Percentiles rank a stretch among this genome's conserved stretches.
Conservation (phyloP, 1,284 basidiomycete species). For the Ustilago nuda region DNA sequence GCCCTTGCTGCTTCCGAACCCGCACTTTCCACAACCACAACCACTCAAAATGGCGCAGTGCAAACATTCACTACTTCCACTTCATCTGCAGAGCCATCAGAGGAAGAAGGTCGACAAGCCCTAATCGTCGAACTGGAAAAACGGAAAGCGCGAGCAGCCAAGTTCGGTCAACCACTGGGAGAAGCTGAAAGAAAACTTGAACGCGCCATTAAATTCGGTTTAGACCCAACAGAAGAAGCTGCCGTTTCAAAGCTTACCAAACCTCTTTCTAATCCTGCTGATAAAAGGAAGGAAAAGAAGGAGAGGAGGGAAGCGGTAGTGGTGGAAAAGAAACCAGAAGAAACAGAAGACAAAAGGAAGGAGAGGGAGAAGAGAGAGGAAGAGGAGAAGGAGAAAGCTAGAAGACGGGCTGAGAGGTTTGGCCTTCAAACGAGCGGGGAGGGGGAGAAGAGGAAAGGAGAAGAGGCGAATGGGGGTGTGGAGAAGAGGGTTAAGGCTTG, state of each 20-base stretch:
- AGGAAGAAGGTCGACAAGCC: slow-evolving; percentile 45
- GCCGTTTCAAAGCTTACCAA: slow-evolving; percentile 33
- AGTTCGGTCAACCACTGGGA: slow-evolving; percentile 59
- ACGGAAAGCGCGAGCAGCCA: slow-evolving; percentile 60
- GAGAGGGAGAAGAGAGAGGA: slow-evolving; percentile 24
- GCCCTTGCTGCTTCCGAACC: slow-evolving; percentile 4
- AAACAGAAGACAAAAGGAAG: slow-evolving; percentile 48
- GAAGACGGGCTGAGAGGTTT: slow-evolving; percentile 59
- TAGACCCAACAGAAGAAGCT: slow-evolving; percentile 41
- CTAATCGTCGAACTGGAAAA: slow-evolving; percentile 62
- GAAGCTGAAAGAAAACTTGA: slow-evolving; percentile 62
- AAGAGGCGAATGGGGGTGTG: slow-evolving; percentile 7
- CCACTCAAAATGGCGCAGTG: neutral
- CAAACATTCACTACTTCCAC: neutral
- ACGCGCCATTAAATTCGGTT: slow-evolving; percentile 62
- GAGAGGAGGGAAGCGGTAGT: no score
- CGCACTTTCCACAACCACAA: neutral
- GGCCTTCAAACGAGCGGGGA: slow-evolving; percentile 31
- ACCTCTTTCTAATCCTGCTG: slow-evolving; percentile 17
- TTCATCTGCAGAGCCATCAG: neutral
- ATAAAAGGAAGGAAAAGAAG: neutral
- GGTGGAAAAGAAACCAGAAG: slow-evolving; percentile 6
- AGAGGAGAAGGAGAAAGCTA: slow-evolving; percentile 50
- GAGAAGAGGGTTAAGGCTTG: slow-evolving; percentile 32
- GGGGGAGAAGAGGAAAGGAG: slow-evolving; percentile 49